Evolutionary conservation across 345 rosid genomes (phyloP).

Genomic region (Eucalyptus tenuipes): DNA sequence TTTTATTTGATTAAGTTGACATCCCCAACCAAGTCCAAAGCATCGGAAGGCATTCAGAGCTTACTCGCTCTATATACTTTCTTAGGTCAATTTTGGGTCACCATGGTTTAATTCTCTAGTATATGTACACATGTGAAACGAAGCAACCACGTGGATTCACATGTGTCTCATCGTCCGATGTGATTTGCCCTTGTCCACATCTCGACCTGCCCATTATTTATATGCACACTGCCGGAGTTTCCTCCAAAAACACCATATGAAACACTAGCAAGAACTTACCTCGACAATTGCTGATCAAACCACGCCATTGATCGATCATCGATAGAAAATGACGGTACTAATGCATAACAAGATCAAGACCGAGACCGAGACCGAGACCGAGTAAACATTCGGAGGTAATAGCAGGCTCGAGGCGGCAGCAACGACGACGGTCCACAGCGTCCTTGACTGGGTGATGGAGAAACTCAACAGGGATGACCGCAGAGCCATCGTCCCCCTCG

Average conservation of each 20-base stretch:
- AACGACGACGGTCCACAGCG: constrained; percentile 4
- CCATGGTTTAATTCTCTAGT: background rate
- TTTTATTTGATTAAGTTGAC: background rate
- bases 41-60: background rate
- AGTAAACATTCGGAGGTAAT: constrained; percentile 5
- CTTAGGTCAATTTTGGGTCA: background rate
- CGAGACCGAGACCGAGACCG: background rate
- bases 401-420: background rate
- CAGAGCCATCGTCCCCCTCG: constrained; percentile 15
- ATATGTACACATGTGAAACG: background rate
- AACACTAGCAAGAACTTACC: background rate
- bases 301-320: background rate
- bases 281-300: background rate
- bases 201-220: background rate
- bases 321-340: background rate
- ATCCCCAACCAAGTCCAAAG: background rate
- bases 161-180: background rate
- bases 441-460: constrained; percentile 2
- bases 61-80: background rate
- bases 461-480: constrained; percentile 11
- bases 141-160: background rate
- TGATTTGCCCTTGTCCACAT: background rate
- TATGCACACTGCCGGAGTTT: background rate
- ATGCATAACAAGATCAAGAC: background rate
- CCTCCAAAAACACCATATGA: background rate